Conservation (phyloP, 1,139 yeast genomes). For the Suhomyces wounanorum region DNA sequence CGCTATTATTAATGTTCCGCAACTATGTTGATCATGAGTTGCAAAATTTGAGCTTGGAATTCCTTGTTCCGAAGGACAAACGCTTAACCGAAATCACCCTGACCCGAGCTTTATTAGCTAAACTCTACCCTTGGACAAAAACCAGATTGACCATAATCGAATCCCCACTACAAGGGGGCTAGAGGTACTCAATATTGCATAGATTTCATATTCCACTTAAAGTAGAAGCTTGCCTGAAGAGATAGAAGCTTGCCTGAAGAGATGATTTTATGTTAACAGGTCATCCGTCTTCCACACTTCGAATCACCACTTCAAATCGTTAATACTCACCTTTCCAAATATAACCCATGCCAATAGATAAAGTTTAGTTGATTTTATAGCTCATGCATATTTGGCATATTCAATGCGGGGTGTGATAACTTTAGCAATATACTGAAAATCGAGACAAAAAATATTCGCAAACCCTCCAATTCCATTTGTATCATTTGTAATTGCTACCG, state of each 20-base stretch:
- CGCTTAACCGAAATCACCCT: conserved; percentile 6
- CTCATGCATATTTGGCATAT: background rate
- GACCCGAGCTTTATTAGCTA: background rate
- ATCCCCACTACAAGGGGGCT: background rate
- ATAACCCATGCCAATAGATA: no score
- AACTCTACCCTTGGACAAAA: conserved; percentile 14
- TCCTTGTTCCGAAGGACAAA: conserved; percentile 9
- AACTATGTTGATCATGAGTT: conserved; percentile 11
- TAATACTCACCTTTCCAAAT: background rate
- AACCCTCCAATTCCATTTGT: no score
- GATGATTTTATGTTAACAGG: no score
- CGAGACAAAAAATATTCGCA: no score
- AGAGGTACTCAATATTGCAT: background rate
- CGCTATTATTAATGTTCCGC: conserved; percentile 7
- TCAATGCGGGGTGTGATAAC: background rate
- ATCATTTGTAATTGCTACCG: no score
- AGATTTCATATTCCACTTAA: background rate
- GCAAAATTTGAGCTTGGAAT: conserved; percentile 12
- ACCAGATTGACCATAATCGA: conserved; percentile 7
- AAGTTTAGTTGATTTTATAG: background rate
- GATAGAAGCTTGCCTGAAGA: background rate
- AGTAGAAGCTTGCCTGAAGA: background rate
- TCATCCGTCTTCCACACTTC: no score
- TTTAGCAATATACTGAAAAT: background rate
- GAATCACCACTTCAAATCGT: no score